Evolutionary conservation across 1,284 basidiomycete species (phyloP).

Genomic region (Rhodotorula glutinis): DNA sequence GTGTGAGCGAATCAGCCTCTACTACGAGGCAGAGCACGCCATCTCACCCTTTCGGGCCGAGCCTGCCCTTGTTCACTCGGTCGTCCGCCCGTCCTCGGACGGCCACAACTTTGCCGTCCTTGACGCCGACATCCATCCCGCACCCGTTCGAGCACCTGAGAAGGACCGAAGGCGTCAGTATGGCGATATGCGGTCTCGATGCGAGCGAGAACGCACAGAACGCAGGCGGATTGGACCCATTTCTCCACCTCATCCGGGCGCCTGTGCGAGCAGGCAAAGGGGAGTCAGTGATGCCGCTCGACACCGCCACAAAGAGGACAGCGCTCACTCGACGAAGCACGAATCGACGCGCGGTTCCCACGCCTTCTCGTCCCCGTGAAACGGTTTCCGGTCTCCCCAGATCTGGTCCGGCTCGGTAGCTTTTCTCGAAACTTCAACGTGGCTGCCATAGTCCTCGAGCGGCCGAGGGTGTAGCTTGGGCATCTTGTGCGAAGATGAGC

Average conservation of each 20-base stretch:
- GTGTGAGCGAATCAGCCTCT: too few species aligned
- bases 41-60: constrained; percentile 13
- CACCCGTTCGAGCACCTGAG: constrained; percentile 17
- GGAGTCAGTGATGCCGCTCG: too few species aligned
- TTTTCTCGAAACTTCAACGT: neutral
- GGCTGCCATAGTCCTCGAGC: neutral
- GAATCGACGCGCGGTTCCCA: constrained; percentile 11
- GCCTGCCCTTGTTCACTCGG: constrained; percentile 18
- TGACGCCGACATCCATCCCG: constrained; percentile 12
- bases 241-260: constrained; percentile 8
- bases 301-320: too few species aligned
- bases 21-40: too few species aligned
- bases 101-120: constrained; percentile 15
- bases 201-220: neutral
- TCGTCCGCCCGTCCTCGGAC: constrained; percentile 3
- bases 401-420: constrained; percentile 1
- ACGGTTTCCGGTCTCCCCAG: constrained; percentile 9
- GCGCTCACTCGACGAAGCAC: constrained; percentile 10
- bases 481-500: neutral
- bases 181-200: too few species aligned
- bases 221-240: constrained; percentile 11
- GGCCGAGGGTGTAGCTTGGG: neutral
- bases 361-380: constrained; percentile 11
- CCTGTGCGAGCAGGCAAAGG: too few species aligned
- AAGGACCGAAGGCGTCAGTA: neutral